Conservation (phyloP, 139 green algal species). For the Raphidocelis subcapitata region DNA sequence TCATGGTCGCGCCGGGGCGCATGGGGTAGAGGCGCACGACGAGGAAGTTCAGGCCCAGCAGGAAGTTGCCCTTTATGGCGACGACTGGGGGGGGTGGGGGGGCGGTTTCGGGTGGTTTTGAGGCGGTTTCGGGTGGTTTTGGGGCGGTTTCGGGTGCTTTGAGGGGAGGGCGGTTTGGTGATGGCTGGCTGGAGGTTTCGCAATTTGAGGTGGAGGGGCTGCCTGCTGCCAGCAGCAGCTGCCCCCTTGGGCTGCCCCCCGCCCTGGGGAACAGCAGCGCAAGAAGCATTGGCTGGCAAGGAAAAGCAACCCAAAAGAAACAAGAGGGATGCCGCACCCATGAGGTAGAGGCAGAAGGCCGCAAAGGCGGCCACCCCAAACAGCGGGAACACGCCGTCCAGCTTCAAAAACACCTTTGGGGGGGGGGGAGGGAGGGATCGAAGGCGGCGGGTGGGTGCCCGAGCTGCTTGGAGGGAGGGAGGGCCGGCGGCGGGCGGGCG, state of each 20-base stretch:
- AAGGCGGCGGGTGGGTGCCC: too few species aligned
- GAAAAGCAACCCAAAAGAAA: too few species aligned
- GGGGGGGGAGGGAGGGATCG: too few species aligned
- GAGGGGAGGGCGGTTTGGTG: not conserved
- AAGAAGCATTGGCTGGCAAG: too few species aligned
- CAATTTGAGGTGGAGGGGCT: not conserved
- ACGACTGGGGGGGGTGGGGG: constrained; percentile 38
- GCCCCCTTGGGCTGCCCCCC: not conserved
- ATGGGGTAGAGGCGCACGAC: constrained; percentile 91
- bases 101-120: too few species aligned
- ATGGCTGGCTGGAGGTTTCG: not conserved
- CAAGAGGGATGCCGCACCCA: too few species aligned
- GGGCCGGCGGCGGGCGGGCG: too few species aligned
- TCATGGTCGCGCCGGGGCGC: constrained; percentile 80
- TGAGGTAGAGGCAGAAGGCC: constrained; percentile 94
- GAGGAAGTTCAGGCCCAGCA: constrained; percentile 89
- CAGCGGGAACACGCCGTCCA: constrained; percentile 87
- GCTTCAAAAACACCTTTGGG: constrained; percentile 84
- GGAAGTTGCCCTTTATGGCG: constrained; percentile 89
- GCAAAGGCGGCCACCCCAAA: constrained; percentile 90
- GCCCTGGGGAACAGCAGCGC: too few species aligned
- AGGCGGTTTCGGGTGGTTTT: too few species aligned
- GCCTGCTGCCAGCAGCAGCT: not conserved
- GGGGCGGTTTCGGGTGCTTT: too few species aligned
- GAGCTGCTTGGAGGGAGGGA: too few species aligned